phyloP scores from a whole-genome alignment of 202 grass and related monocot species.

The Zoysia matrella region DNA sequence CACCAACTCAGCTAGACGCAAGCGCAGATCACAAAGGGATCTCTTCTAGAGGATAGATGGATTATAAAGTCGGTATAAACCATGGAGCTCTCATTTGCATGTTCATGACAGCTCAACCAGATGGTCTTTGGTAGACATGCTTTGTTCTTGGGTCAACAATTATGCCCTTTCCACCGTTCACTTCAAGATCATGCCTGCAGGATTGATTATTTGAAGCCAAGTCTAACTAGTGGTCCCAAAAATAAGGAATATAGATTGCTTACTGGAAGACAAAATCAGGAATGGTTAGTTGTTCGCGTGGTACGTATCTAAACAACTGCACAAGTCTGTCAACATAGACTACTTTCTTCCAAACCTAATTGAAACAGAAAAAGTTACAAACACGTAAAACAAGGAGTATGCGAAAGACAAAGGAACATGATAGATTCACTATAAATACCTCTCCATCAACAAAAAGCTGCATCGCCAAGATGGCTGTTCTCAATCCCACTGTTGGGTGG shows the following conservation, averaged over 20 bases:
- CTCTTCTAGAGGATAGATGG: constrained; percentile 35
- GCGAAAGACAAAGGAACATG: constrained; percentile 6
- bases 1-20: constrained; percentile 50
- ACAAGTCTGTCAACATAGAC: constrained; percentile 87
- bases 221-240: neutral
- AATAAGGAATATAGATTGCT: constrained; percentile 40
- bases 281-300: constrained; percentile 91
- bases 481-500: constrained; percentile 88
- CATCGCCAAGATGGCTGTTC: constrained; percentile 81
- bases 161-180: constrained; percentile 89
- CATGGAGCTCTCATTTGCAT: neutral
- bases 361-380: neutral
- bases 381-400: constrained; percentile 20
- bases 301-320: constrained; percentile 94
- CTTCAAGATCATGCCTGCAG: constrained; percentile 90
- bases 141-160: constrained; percentile 97
- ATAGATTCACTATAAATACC: constrained; percentile 46
- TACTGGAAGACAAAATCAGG: constrained; percentile 99
- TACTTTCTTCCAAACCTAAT: constrained; percentile 96
- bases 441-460: constrained; percentile 93
- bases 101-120: constrained; percentile 53
- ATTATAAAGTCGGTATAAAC: constrained; percentile 17
- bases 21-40: constrained; percentile 37
- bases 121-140: constrained; percentile 86
- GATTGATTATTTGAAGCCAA: constrained; percentile 7